Base-by-base conservation (phyloP, 495 filamentous ascomycete species). In the Aspergillus biplanus region DNA sequence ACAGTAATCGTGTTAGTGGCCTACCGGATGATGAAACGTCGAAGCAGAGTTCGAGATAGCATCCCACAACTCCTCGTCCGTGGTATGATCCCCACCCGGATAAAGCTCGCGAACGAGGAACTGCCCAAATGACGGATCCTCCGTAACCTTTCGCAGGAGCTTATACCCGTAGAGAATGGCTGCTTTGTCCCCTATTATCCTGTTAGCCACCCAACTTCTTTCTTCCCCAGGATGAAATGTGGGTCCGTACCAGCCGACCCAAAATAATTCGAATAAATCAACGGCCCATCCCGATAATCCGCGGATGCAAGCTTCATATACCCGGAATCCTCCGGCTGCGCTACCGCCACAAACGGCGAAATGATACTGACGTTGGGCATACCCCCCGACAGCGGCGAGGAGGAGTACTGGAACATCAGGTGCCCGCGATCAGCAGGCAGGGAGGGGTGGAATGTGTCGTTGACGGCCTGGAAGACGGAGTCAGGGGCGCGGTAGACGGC, bases 361-460 rank as follows among this genome's bases (percentile, higher is more conserved):
- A 58, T 33, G 7, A 58, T 16, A 6, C 32, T 58, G 12, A 12
- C n/a, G n/a, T 58, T 58, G 11, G 37, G 37, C 39, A 44, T 44
- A 15, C 35, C 31, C 6, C 18, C 33, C 2, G 16, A 7, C 35
- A 58, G 34, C 3, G 16, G 39, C 9, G 55, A 58, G 15, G 5
- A 47, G 11, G 39, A 32, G 33, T 58, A 58, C 15, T 47, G 39
- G 16, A 31, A 58, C 4, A 47, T 32, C 4, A 58, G 31, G 8
- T 31, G 18, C 8, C 34, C 16, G 4, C 55, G 55, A 15, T 58
- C 39, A 7, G 39, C 31, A 2, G 55, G 55, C 5, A 47, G 37
- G 7, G 37, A 47, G 16, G 18, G 21, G 37, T 58, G 55, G 21
- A 58, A 58, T 6, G 55, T 58, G 5, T 18, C 55, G 13, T 47